phyloP scores from a whole-genome alignment of 2,329 filamentous ascomycete species.

The Colletotrichum orchidophilum region DNA sequence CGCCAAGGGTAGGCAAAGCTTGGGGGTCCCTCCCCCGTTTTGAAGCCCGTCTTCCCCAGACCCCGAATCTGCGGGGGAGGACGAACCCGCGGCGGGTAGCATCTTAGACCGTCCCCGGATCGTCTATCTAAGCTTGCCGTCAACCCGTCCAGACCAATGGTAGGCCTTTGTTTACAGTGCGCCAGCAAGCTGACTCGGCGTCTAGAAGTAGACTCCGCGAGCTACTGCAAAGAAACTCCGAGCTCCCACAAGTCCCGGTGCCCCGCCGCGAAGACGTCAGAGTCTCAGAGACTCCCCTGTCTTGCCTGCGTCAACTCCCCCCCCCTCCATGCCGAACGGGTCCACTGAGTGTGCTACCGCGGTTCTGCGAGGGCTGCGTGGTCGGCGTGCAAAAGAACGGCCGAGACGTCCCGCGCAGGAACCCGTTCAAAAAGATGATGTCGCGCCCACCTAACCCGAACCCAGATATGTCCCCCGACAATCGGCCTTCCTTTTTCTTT shows the following conservation, averaged over 20 bases:
- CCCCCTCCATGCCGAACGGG: not conserved
- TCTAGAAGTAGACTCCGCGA: conserved; percentile 17
- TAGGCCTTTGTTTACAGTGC: not conserved
- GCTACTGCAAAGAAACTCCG: not conserved
- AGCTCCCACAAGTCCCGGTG: not conserved
- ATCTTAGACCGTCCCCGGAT: conserved; percentile 7
- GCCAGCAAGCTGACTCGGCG: not conserved
- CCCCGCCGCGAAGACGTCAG: conserved; percentile 24
- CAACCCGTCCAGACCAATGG: conserved; percentile 26
- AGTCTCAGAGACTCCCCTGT: conserved; percentile 2
- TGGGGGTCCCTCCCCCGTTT: conserved; percentile 23
- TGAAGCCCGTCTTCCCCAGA: conserved; percentile 28
- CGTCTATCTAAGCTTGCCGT: not conserved
- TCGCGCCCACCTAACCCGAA: conserved; percentile 32
- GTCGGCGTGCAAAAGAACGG: conserved; percentile 25
- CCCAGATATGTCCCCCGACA: conserved; percentile 5
- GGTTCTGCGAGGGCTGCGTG: not conserved
- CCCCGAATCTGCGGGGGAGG: conserved; percentile 16
- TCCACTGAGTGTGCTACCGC: not conserved
- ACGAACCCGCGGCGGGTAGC: not conserved
- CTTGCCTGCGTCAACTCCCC: not conserved
- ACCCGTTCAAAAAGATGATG: conserved; percentile 27
- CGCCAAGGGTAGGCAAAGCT: conserved; percentile 20
- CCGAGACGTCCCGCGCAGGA: conserved; percentile 12
- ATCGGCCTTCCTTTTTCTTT: conserved; percentile 10